A percentile compares a stretch with the other conserved stretches of the same genome.
phyloP scores from a whole-genome alignment of 2,329 filamentous ascomycete genomes.

The Fusarium pseudonygamai region DNA sequence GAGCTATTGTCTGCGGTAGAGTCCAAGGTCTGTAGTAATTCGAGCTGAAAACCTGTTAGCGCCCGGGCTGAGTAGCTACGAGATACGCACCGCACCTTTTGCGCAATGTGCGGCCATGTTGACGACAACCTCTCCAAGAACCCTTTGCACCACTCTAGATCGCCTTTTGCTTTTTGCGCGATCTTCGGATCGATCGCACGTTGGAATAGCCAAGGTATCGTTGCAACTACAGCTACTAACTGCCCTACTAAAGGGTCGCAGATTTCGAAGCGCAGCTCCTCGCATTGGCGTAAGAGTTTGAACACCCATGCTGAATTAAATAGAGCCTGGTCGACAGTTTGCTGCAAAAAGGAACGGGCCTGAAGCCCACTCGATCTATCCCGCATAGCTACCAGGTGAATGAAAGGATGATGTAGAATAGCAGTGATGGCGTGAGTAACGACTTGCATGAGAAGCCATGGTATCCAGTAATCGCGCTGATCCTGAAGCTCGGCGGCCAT shows the following conservation, averaged over 20 bases:
- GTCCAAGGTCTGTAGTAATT: neutral
- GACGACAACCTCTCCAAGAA: neutral
- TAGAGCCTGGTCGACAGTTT: neutral
- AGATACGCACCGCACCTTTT: conserved; percentile 5
- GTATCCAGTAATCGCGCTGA: conserved; percentile 4
- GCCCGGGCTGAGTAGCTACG: accelerated
- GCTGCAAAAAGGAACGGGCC: neutral
- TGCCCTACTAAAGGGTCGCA: conserved; percentile 6
- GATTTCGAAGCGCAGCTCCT: neutral
- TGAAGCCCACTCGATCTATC: neutral
- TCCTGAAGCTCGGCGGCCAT: neutral
- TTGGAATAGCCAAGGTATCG: conserved; percentile 24
- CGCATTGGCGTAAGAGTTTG: neutral
- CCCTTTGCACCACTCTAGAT: conserved; percentile 1
- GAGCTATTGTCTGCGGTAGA: neutral
- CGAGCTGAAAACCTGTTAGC: neutral
- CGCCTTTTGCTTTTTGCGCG: neutral
- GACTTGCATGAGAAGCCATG: conserved; percentile 5
- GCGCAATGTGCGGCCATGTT: conserved; percentile 21
- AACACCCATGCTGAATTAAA: conserved; percentile 12
- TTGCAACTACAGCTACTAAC: conserved; percentile 13
- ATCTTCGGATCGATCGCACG: neutral
- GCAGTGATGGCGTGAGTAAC: neutral
- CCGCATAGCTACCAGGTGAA: conserved; percentile 8
- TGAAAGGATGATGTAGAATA: conserved; percentile 2